phyloP scores from a whole-genome alignment of 2,329 filamentous ascomycete species.

The Colletotrichum kahawae region DNA sequence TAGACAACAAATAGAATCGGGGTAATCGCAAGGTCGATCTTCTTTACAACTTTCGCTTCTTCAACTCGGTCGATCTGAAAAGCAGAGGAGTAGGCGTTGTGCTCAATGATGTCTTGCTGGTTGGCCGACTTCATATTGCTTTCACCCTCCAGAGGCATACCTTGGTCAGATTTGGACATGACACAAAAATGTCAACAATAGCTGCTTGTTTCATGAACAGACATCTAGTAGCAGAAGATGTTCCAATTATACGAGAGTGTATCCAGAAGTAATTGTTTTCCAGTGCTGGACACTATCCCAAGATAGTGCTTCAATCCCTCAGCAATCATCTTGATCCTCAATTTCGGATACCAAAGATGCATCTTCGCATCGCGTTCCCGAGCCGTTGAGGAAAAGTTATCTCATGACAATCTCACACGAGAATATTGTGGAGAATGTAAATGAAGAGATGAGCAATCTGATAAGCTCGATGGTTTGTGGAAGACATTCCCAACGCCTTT shows the following conservation, averaged over 20 bases:
- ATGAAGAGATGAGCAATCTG: background rate
- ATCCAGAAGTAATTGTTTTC: accelerated
- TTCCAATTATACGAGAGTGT: background rate
- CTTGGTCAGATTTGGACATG: background rate
- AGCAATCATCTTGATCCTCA: background rate
- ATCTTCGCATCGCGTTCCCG: background rate
- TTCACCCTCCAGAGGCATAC: background rate
- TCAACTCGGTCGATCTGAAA: background rate
- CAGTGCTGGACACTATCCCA: background rate
- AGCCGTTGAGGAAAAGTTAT: background rate
- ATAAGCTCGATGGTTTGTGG: background rate
- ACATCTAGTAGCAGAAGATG: background rate
- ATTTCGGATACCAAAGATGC: background rate
- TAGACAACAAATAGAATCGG: background rate
- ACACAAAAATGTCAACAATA: accelerated
- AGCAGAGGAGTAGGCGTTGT: background rate
- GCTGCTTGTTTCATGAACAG: background rate
- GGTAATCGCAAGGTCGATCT: background rate
- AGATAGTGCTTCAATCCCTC: background rate
- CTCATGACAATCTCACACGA: background rate
- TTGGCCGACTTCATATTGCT: background rate
- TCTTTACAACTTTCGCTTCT: background rate
- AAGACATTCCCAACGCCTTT: background rate
- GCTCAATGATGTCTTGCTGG: background rate
- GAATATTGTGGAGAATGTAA: background rate